phyloP scores from a whole-genome alignment of 306 rosid species.

The Mimosa bimucronata region DNA sequence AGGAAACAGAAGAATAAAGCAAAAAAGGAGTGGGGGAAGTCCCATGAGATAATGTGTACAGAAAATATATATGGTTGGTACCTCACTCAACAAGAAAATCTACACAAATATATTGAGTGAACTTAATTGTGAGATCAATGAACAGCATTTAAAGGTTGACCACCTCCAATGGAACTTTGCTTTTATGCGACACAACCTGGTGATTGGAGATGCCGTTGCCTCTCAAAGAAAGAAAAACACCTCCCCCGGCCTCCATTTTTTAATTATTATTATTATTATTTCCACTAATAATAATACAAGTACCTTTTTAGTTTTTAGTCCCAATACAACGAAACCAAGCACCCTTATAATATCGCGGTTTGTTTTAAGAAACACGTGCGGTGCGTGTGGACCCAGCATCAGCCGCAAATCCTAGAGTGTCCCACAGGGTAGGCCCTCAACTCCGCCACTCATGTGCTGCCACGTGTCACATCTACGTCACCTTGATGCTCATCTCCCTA shows the following conservation, averaged over 20 bases:
- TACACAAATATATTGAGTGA: background rate
- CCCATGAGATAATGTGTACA: background rate
- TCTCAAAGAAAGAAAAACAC: background rate
- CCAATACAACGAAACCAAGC: no score
- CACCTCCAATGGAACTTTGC: background rate
- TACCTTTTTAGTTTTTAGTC: background rate
- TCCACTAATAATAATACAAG: background rate
- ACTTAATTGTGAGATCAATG: background rate
- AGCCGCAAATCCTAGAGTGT: background rate
- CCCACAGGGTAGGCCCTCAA: background rate
- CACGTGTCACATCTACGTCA: background rate
- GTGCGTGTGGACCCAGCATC: background rate
- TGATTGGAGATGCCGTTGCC: background rate
- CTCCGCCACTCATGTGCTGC: constrained; percentile 6
- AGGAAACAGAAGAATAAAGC: background rate
- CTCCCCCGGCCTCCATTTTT: no score
- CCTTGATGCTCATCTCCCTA: background rate
- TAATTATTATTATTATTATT: background rate
- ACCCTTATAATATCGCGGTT: background rate
- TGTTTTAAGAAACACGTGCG: background rate
- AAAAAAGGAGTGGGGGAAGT: background rate
- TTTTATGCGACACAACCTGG: background rate
- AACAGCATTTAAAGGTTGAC: background rate
- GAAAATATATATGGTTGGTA: background rate
- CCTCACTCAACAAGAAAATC: background rate